Conservation (phyloP, 2,329 filamentous ascomycete genomes). For the Xylogone sp. region DNA sequence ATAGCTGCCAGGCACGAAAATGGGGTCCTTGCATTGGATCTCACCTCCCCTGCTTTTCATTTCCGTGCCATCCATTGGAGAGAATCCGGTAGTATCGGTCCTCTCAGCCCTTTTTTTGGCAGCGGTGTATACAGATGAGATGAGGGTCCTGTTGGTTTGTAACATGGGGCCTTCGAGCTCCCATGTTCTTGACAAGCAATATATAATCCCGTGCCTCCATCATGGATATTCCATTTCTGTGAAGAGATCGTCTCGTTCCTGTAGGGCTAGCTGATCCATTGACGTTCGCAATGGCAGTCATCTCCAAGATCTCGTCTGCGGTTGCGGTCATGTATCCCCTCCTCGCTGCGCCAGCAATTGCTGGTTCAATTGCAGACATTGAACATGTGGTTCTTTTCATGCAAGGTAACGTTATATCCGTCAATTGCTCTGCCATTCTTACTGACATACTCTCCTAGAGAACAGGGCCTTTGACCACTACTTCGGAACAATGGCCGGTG, state of each 20-base stretch:
- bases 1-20: too few relatives aligned
- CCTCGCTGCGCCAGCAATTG: conserved; percentile 8
- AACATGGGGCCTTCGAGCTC: not conserved
- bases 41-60: too few relatives aligned
- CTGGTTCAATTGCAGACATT: conserved; percentile 43
- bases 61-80: too few relatives aligned
- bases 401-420: conserved; percentile 36
- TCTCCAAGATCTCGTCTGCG: conserved; percentile 5
- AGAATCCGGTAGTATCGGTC: too few relatives aligned
- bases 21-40: too few relatives aligned
- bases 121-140: too few relatives aligned
- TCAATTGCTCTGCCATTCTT: conserved; percentile 24
- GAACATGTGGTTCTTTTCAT: conserved; percentile 56
- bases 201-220: not conserved
- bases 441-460: conserved; percentile 5
- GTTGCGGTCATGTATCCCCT: conserved; percentile 15
- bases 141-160: too few relatives aligned
- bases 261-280: not conserved
- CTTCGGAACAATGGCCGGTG: conserved; percentile 52
- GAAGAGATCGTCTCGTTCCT: not conserved
- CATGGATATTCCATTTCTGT: not conserved
- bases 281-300: conserved; percentile 11
- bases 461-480: conserved; percentile 30
- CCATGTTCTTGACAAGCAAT: not conserved
- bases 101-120: too few relatives aligned